A percentile compares a stretch with the other conserved stretches of the same genome.
Conservation (phyloP, 2,329 filamentous ascomycete species). For the Epichloe sp. region DNA sequence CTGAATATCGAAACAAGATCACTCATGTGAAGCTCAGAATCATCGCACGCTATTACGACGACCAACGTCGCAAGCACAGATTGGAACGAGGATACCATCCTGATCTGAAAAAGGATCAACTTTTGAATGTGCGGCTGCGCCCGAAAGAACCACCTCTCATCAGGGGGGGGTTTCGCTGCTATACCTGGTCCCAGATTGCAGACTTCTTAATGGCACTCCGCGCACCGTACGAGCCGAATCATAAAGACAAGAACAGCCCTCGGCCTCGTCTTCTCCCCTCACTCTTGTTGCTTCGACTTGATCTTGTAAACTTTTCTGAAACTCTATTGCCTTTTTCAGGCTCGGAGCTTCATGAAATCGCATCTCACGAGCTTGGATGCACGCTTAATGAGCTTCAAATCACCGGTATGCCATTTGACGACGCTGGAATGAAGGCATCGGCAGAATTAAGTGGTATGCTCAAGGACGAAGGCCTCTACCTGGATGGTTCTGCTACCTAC, state of each 20-base stretch:
- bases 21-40: conserved; percentile 36
- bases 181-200: conserved; percentile 39
- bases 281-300: conserved; percentile 34
- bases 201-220: conserved; percentile 39
- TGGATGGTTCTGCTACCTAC: conserved; percentile 32
- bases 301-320: conserved; percentile 41
- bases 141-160: conserved; percentile 32
- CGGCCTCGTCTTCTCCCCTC: conserved; percentile 33
- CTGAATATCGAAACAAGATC: conserved; percentile 29
- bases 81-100: conserved; percentile 29
- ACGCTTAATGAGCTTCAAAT: conserved; percentile 39
- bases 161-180: conserved; percentile 39
- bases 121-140: conserved; percentile 28
- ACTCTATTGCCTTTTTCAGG: conserved; percentile 31
- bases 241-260: conserved; percentile 20
- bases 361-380: conserved; percentile 39
- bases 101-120: conserved; percentile 27
- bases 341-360: conserved; percentile 36
- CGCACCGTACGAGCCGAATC: conserved; percentile 34
- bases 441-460: conserved; percentile 38
- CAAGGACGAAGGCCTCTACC: conserved; percentile 38
- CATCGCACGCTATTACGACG: conserved; percentile 43
- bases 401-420: conserved; percentile 38
- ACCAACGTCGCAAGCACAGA: conserved; percentile 30
- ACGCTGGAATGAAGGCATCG: conserved; percentile 32